These are phyloP conservation scores for Saraca asoca DNA, from an alignment of 331 rosid species.

Conservation along the genomic window DNA sequence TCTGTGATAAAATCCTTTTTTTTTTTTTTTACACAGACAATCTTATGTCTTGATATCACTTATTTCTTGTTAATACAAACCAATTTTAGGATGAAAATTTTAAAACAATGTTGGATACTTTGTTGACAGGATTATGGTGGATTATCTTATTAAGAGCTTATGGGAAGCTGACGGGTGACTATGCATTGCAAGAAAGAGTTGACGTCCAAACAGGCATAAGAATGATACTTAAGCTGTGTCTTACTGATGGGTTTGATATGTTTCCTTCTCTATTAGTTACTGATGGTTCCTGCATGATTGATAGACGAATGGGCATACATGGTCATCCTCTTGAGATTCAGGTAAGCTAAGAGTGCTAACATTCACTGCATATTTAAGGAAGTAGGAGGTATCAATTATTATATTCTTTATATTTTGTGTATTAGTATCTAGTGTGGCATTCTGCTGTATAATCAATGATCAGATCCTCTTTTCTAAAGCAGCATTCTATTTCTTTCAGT, in stretches of 20 bases:
- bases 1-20: too few species aligned
- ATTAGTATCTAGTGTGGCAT: not conserved
- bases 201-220: constrained; percentile 91
- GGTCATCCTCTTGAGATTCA: constrained; percentile 98
- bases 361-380: constrained; percentile 3
- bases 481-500: not conserved
- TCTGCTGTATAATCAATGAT: constrained; percentile 2
- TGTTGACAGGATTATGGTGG: constrained; percentile 83
- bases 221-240: constrained; percentile 74
- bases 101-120: constrained; percentile 11
- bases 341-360: constrained; percentile 47
- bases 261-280: constrained; percentile 86
- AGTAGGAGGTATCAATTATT: constrained; percentile 12
- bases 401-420: constrained; percentile 21
- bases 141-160: constrained; percentile 89
- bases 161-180: constrained; percentile 85
- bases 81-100: constrained; percentile 19
- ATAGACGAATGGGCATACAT: constrained; percentile 94
- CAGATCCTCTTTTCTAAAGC: constrained; percentile 5
- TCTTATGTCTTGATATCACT: not conserved
- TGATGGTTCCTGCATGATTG: constrained; percentile 98
- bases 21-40: too few species aligned
- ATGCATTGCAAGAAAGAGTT: constrained; percentile 80
- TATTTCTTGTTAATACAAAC: constrained; percentile 3
- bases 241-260: constrained; percentile 88